A percentile compares a stretch with the other conserved stretches of the same genome.
These are phyloP conservation scores for Panicum virgatum DNA, from an alignment of 202 grass and related monocot genomes.

Conservation along the genomic window DNA sequence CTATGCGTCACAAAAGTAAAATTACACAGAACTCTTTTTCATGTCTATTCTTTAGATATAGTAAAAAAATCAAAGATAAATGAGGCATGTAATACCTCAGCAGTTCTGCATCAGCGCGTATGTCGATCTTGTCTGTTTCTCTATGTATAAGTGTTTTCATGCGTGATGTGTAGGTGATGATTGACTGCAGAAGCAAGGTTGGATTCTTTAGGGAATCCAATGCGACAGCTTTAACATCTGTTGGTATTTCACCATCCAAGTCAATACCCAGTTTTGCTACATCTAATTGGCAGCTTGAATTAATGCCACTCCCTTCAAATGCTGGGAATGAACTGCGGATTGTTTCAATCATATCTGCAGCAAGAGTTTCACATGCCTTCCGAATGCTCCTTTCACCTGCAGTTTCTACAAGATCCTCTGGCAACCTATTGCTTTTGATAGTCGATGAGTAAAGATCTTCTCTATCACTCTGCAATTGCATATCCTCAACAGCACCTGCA, in stretches of 20 bases:
- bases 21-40: conserved; percentile 21
- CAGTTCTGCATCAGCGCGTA: conserved; percentile 88
- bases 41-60: conserved; percentile 26
- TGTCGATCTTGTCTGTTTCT: conserved; percentile 97
- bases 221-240: conserved; percentile 79
- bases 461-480: conserved; percentile 62
- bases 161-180: conserved; percentile 72
- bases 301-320: conserved; percentile 93
- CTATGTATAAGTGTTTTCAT: conserved; percentile 78
- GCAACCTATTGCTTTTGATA: conserved; percentile 71
- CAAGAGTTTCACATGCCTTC: conserved; percentile 88
- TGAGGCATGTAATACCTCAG: conserved; percentile 67
- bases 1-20: conserved; percentile 12
- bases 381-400: conserved; percentile 69
- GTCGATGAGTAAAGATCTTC: conserved; percentile 71
- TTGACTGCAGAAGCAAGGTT: conserved; percentile 71
- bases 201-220: conserved; percentile 85
- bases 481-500: conserved; percentile 55
- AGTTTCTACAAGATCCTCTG: conserved; percentile 82
- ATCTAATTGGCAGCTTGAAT: conserved; percentile 78
- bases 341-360: conserved; percentile 77
- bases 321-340: conserved; percentile 81
- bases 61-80: conserved; percentile 16
- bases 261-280: conserved; percentile 81
- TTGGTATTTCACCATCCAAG: conserved; percentile 81